These are phyloP conservation scores for Dioscorea alata DNA, from an alignment of 106 monocot species.

Conservation along the genomic window DNA sequence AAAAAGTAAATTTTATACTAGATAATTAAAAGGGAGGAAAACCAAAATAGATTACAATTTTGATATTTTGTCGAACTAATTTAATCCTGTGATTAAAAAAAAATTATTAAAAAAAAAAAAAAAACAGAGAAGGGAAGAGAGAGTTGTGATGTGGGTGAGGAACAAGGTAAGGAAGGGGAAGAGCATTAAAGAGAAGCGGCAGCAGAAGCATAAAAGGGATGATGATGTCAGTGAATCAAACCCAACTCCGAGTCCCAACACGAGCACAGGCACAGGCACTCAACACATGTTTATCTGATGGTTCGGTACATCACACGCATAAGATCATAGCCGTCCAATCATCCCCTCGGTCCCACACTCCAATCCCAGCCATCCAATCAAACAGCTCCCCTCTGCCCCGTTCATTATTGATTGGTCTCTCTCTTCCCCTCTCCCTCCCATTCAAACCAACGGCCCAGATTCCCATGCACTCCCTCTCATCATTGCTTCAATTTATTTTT, in stretches of 20 bases:
- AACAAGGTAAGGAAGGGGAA: no score
- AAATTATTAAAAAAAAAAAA: no score
- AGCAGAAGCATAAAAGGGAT: not conserved
- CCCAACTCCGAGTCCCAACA: not conserved
- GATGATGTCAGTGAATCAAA: not conserved
- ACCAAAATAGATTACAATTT: no score
- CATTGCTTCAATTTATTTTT: not conserved
- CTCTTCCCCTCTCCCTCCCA: not conserved
- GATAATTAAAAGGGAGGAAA: no score
- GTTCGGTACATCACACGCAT: slow-evolving; percentile 1
- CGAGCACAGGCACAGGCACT: not conserved
- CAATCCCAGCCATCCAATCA: slow-evolving; percentile 7
- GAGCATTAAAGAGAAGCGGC: not conserved
- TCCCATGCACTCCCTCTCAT: not conserved
- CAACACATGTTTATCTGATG: not conserved
- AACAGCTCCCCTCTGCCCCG: not conserved
- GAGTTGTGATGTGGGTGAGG: no score
- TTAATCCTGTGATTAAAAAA: no score
- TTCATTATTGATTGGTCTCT: slow-evolving; percentile 5
- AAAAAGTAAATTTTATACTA: no score
- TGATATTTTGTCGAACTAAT: no score
- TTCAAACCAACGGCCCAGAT: slow-evolving; percentile 1
- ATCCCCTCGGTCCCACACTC: not conserved
- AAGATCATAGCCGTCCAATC: slow-evolving; percentile 15
- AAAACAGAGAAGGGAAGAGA: no score